phyloP scores from a whole-genome alignment of 2,329 filamentous ascomycete species.

The Botrytis cinerea region DNA sequence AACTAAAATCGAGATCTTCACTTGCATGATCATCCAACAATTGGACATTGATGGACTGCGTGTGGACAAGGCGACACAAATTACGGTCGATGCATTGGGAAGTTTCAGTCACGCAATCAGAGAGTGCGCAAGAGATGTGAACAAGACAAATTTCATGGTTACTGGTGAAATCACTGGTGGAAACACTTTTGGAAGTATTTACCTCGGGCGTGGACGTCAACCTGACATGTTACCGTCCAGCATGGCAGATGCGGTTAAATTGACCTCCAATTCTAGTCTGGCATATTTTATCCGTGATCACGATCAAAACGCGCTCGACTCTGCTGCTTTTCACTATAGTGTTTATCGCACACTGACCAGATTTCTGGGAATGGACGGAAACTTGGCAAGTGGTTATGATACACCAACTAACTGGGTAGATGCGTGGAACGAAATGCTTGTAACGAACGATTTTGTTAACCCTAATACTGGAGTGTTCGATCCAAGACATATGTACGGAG shows the following conservation, averaged over 20 bases:
- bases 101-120: slow-evolving; percentile 59
- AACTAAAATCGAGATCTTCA: slow-evolving; percentile 59
- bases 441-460: slow-evolving; percentile 62
- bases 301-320: slow-evolving; percentile 57
- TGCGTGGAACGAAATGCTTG: slow-evolving; percentile 56
- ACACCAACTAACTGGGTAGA: slow-evolving; percentile 54
- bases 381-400: slow-evolving; percentile 55
- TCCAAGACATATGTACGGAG: slow-evolving; percentile 64
- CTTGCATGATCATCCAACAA: slow-evolving; percentile 61
- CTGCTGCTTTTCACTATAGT: slow-evolving; percentile 63
- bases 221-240: slow-evolving; percentile 54
- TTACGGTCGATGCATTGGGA: slow-evolving; percentile 61
- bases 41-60: slow-evolving; percentile 69
- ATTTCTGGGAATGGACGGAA: slow-evolving; percentile 60
- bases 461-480: slow-evolving; percentile 62
- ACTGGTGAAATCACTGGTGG: slow-evolving; percentile 65
- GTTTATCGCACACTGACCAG: slow-evolving; percentile 63
- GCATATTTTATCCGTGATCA: slow-evolving; percentile 54
- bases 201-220: slow-evolving; percentile 62
- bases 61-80: slow-evolving; percentile 66
- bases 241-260: slow-evolving; percentile 49
- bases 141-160: slow-evolving; percentile 65
- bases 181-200: slow-evolving; percentile 61
- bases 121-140: slow-evolving; percentile 55
- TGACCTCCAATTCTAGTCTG: slow-evolving; percentile 48